These are phyloP conservation scores for Quercus mongolica DNA, from an alignment of 306 rosid genomes.

Conservation along the genomic window DNA sequence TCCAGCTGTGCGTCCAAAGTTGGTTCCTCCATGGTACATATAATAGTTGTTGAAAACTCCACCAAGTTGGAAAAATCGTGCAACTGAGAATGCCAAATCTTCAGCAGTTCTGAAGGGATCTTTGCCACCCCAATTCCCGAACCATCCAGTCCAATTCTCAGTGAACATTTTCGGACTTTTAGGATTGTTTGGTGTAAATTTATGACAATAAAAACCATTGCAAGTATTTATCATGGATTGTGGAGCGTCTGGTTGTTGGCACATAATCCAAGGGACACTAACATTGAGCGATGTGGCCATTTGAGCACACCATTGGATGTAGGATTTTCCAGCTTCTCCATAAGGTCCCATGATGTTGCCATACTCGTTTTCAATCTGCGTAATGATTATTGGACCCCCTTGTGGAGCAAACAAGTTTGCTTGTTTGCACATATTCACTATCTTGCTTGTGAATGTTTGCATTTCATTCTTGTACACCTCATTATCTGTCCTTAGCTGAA, in stretches of 20 bases:
- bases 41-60: conserved; percentile 24
- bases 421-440: conserved; percentile 19
- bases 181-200: neutral
- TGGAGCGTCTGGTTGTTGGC: conserved; percentile 27
- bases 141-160: conserved; percentile 31
- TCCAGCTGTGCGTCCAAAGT: conserved; percentile 27
- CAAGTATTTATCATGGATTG: conserved; percentile 27
- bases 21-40: conserved; percentile 37
- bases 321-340: conserved; percentile 14
- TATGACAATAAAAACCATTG: conserved; percentile 32
- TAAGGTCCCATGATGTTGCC: conserved; percentile 11
- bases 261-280: conserved; percentile 36
- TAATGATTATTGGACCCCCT: conserved; percentile 31
- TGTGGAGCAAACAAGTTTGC: conserved; percentile 26
- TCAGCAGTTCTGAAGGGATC: conserved; percentile 24
- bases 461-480: conserved; percentile 19
- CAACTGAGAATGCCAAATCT: conserved; percentile 24
- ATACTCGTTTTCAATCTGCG: conserved; percentile 34
- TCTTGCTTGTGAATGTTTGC: conserved; percentile 22
- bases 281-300: conserved; percentile 12
- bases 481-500: conserved; percentile 18
- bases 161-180: conserved; percentile 27
- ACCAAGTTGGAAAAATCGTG: conserved; percentile 8
- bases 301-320: conserved; percentile 21
- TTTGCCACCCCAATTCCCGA: conserved; percentile 13